Evolutionary conservation across 2,329 filamentous ascomycete genomes (phyloP), one percentile per base, ranked within the genome.

Genomic region (Macrophomina pseudophaseolina): DNA sequence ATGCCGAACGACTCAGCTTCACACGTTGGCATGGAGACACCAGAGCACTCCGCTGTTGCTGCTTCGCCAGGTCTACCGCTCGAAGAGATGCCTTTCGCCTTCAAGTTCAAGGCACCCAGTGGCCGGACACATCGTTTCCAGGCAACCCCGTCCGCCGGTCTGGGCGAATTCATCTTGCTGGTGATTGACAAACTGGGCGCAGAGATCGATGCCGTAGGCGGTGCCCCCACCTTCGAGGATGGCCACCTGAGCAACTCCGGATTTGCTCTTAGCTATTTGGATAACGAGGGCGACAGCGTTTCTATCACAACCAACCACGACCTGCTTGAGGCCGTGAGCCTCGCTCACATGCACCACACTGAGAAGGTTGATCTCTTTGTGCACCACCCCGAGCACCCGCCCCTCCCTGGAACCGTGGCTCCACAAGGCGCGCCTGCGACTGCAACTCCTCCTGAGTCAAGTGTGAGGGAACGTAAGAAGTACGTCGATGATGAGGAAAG

Each of bases 291-390:
- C 66, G 95, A 99, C 76, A 94, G 92, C 0, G 93, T 99, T 16
- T 97, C 94, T 48, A 97, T 99, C 76, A 99, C 95, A 11, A 97
- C 94, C 0, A 93, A 98, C 75, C 90, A 94, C 70, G 95, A 99
- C 76, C 86, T 99, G 49, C 81, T 95, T 2, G 95, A 99, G 79
- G 93, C 95, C 1, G 92, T 99, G 71, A 85, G 90, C 23, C 86
- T 98, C 33, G 92, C 94, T 4, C 90, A 92, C 68, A 89, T 91
- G 67, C 86, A 87, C 53, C 88, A 85, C 71, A 89, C 88, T 53
- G 95, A 98, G 72, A 99, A 99, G 85, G 95, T 99, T 23, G 95
- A 99, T 74, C 86, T 99, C 16, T 98, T 97, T 73, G 94, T 98
- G 12, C 95, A 99, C 77, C 91, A 99, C 73, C 94, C 94, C 0